A percentile compares a stretch with the other conserved stretches of the same genome.
Conservation (phyloP, 257 asterid species). For the Przewalskia tangutica region DNA sequence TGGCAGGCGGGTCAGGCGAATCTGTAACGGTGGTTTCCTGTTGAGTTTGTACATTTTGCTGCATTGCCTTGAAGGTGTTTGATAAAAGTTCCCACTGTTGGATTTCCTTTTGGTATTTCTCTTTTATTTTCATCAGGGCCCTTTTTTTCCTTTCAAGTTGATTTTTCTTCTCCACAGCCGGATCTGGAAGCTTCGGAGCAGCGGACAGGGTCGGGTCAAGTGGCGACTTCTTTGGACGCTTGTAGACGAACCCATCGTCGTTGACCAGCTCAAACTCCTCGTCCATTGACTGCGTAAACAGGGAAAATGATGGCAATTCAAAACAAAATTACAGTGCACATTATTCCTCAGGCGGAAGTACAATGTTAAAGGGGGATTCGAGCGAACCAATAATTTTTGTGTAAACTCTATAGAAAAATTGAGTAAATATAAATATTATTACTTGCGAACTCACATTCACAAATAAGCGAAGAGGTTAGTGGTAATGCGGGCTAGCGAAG, state of each 20-base stretch:
- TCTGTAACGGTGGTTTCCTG: constrained; percentile 8
- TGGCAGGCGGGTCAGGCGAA: constrained; percentile 4
- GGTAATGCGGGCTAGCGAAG: no score
- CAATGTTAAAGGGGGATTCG: no score
- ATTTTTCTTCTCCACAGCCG: constrained; percentile 37
- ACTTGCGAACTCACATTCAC: no score
- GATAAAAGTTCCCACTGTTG: constrained; percentile 68
- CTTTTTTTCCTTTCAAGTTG: constrained; percentile 47
- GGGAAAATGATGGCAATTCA: constrained; percentile 4
- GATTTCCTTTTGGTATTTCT: constrained; percentile 39
- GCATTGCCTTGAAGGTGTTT: constrained; percentile 45
- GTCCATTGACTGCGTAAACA: constrained; percentile 27
- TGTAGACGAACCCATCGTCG: constrained; percentile 61
- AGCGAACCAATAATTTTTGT: no score
- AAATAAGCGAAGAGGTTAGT: no score
- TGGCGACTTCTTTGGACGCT: constrained; percentile 47
- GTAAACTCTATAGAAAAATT: no score
- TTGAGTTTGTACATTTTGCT: constrained; percentile 14
- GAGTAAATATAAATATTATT: no score
- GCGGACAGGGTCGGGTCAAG: constrained; percentile 25
- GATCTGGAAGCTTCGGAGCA: constrained; percentile 49
- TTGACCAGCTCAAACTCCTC: constrained; percentile 60
- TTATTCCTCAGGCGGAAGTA: no score
- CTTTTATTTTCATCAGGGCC: constrained; percentile 47
- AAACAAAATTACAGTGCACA: no score